Evolutionary conservation across 148 eudicot genomes (phyloP).

Genomic region (Vaccinium vitisidaea): DNA sequence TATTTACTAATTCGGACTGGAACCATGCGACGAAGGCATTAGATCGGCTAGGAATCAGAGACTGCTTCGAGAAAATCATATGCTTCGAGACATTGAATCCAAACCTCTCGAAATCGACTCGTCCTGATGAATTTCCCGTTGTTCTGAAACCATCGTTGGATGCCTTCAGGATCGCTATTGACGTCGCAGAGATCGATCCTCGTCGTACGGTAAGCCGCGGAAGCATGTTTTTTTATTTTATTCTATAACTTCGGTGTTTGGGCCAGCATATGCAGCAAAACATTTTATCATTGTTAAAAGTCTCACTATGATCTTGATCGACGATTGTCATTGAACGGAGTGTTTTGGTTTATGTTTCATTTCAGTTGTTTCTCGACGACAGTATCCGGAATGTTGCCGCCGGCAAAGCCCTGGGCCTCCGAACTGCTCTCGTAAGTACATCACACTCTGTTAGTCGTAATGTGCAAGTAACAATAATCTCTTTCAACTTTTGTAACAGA

Average conservation of each 20-base stretch:
- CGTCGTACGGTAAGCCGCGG: slow-evolving; percentile 55
- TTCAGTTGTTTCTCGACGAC: slow-evolving; percentile 84
- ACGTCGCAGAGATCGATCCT: slow-evolving; percentile 60
- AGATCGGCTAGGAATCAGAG: slow-evolving; percentile 57
- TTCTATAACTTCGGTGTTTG: too few relatives aligned
- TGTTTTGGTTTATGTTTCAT: neutral
- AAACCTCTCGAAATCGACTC: slow-evolving; percentile 49
- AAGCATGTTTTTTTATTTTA: neutral
- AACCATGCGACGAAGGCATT: slow-evolving; percentile 70
- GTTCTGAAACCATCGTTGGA: slow-evolving; percentile 75
- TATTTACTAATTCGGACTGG: slow-evolving; percentile 80
- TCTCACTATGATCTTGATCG: neutral
- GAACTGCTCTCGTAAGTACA: slow-evolving; percentile 61
- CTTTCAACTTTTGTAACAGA: too few relatives aligned
- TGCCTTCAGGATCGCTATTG: slow-evolving; percentile 66
- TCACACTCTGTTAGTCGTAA: too few relatives aligned
- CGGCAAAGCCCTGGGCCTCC: slow-evolving; percentile 67
- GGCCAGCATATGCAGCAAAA: too few relatives aligned
- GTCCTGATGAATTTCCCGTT: slow-evolving; percentile 63
- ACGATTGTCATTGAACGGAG: neutral
- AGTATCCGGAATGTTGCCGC: slow-evolving; percentile 62
- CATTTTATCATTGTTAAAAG: too few relatives aligned
- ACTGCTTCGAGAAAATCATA: slow-evolving; percentile 77
- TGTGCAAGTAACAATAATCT: too few relatives aligned
- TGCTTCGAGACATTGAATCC: slow-evolving; percentile 89